phyloP scores from a whole-genome alignment of 2,329 filamentous ascomycete genomes.

The Penicillium expansum region DNA sequence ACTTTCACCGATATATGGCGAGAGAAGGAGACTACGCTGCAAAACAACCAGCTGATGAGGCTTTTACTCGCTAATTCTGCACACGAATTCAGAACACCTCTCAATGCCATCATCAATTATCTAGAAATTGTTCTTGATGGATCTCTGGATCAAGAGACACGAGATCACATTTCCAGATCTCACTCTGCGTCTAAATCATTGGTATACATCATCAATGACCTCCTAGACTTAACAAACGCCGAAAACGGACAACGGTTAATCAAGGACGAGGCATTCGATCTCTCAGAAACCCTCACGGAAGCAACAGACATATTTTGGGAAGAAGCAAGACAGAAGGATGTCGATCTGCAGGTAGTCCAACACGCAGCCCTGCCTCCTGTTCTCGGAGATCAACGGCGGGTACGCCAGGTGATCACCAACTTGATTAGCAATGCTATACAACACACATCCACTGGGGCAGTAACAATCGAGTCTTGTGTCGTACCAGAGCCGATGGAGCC shows the following conservation, averaged over 20 bases:
- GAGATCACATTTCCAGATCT: conserved; percentile 77
- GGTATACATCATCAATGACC: conserved; percentile 89
- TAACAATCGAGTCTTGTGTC: conserved; percentile 68
- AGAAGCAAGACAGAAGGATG: conserved; percentile 73
- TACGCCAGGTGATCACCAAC: conserved; percentile 80
- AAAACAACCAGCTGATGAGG: conserved; percentile 74
- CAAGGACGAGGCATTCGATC: conserved; percentile 75
- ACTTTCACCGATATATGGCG: conserved; percentile 89
- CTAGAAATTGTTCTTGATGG: conserved; percentile 85
- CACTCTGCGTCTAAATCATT: conserved; percentile 88
- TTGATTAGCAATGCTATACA: conserved; percentile 85
- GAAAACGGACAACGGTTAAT: conserved; percentile 75
- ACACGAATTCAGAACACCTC: conserved; percentile 81
- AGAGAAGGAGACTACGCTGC: conserved; percentile 78
- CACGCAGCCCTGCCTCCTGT: conserved; percentile 70
- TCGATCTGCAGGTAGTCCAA: conserved; percentile 66
- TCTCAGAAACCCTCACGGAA: conserved; percentile 67
- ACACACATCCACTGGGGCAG: conserved; percentile 66
- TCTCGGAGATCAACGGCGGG: conserved; percentile 71
- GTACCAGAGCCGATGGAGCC: conserved; percentile 46
- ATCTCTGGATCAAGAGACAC: conserved; percentile 70
- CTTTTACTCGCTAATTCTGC: conserved; percentile 81
- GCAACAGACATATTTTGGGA: conserved; percentile 70
- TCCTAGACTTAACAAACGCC: conserved; percentile 80
- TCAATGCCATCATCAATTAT: conserved; percentile 95